These are phyloP conservation scores for Pleurotus djamor DNA, from an alignment of 768 basidiomycete genomes.

Conservation along the genomic window DNA sequence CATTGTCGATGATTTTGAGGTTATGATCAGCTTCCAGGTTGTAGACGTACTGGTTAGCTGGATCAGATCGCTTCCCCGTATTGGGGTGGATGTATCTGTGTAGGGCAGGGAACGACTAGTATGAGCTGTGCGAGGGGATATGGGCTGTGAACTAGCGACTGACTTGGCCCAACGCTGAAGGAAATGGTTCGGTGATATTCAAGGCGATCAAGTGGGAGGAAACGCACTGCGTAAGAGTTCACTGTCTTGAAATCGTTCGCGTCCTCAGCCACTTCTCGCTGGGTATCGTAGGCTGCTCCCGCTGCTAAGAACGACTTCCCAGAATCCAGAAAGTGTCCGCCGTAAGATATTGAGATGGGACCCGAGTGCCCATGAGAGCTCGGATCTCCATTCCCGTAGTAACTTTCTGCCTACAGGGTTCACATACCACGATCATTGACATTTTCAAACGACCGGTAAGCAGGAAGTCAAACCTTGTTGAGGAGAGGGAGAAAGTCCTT, in stretches of 20 bases:
- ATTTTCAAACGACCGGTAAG: not conserved
- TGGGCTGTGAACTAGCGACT: constrained; percentile 5
- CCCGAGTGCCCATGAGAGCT: constrained; percentile 35
- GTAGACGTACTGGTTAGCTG: constrained; percentile 51
- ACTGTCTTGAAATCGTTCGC: constrained; percentile 4
- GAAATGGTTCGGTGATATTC: not conserved
- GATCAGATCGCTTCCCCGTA: constrained; percentile 56
- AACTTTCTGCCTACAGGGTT: constrained; percentile 31
- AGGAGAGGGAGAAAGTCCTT: constrained; percentile 38
- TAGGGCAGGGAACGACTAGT: too few species aligned
- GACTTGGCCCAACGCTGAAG: constrained; percentile 55
- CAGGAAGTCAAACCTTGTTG: constrained; percentile 29
- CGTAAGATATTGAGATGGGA: constrained; percentile 35
- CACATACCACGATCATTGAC: not conserved
- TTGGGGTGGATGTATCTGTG: constrained; percentile 50
- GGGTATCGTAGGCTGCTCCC: constrained; percentile 29
- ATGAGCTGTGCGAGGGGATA: too few species aligned
- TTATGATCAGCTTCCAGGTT: constrained; percentile 41
- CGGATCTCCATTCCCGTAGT: constrained; percentile 22
- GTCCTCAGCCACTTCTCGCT: constrained; percentile 31
- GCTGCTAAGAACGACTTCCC: constrained; percentile 35
- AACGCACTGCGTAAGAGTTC: constrained; percentile 9
- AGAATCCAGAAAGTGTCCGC: constrained; percentile 28
- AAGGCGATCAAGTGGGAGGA: not conserved
- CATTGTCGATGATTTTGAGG: constrained; percentile 34